These are phyloP conservation scores for Nicotiana undulata DNA, from an alignment of 257 asterid species.

Conservation along the genomic window DNA sequence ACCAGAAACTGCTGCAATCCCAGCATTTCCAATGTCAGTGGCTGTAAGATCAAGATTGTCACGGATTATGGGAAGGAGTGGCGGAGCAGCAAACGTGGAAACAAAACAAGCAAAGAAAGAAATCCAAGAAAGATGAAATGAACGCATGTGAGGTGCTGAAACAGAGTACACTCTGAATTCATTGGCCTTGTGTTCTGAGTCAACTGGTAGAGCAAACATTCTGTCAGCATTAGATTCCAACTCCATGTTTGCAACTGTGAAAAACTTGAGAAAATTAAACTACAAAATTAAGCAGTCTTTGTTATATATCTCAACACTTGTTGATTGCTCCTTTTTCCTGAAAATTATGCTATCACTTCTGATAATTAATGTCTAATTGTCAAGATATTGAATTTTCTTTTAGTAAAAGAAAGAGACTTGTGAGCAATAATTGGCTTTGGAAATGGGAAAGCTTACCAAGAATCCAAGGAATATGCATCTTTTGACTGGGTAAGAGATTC, in stretches of 20 bases:
- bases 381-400: background rate
- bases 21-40: conserved; percentile 83
- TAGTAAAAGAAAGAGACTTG: background rate
- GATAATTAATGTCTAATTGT: background rate
- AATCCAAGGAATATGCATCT: conserved; percentile 28
- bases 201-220: conserved; percentile 55
- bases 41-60: conserved; percentile 72
- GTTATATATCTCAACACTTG: background rate
- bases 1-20: conserved; percentile 85
- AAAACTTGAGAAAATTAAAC: background rate
- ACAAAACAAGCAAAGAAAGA: conserved; percentile 85
- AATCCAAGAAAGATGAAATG: conserved; percentile 80
- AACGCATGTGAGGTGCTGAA: conserved; percentile 79
- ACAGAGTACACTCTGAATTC: conserved; percentile 40
- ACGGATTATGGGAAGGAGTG: conserved; percentile 74
- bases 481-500: conserved; percentile 34
- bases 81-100: conserved; percentile 86
- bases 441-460: conserved; percentile 8
- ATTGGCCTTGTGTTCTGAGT: conserved; percentile 70
- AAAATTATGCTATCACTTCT: background rate
- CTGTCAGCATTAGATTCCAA: conserved; percentile 14
- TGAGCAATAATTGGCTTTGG: conserved; percentile 20
- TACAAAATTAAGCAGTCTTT: no score
- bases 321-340: background rate
- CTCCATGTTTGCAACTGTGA: background rate